Evolutionary conservation across 1,139 yeast genomes (phyloP), one percentile per base, ranked within the genome.

Genomic region (Geotrichum fermentans): DNA sequence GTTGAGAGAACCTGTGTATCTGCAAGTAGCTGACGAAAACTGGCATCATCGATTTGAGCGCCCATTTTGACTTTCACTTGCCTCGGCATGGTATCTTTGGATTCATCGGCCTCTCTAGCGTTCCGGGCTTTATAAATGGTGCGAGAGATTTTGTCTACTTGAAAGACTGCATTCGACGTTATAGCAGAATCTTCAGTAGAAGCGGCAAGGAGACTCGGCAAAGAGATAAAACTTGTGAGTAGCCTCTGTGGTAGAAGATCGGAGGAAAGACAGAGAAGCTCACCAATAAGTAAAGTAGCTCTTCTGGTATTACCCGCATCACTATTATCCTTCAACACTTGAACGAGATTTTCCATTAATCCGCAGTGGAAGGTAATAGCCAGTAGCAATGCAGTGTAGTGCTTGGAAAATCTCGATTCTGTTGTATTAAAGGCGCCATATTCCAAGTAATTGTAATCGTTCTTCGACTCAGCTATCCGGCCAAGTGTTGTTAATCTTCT

Each of bases 1-100:
- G 95, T 81, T 5, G 83, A 75, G 40, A 88, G 65, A 1, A 92
- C 89, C 55, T 76, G 80, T 0, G 96, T 80, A 45, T 82, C 82
- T 37, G 71, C 69, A 6, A 92, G 72, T 69, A 86, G 71, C 50
- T 75, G 74, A 57, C 84, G 82, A 58, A 90, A 79, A 43, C 82
- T 83, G 0, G 71, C 57, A 51, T 89, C 97, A 59, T 87, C 95
- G 29, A 84, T 72, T 45, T 76, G 73, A 29, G 73, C 72, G 5
- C 78, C 75, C 47, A 78, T 65, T 40, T 72, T 71, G 10, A 74
- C 70, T 43, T 71, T 73, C 28, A 76, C 69, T 16, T 67, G 68
- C 43, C 52, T 59, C 1, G 64, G 53, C 16, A 55, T 24, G 49
- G 70, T 72, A 1, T 77, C 62, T 39, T 68, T 65, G 22, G 38